A percentile compares a stretch with the other conserved stretches of the same genome.
phyloP scores from a whole-genome alignment of 768 basidiomycete species.

The Tulasnella sp. region DNA sequence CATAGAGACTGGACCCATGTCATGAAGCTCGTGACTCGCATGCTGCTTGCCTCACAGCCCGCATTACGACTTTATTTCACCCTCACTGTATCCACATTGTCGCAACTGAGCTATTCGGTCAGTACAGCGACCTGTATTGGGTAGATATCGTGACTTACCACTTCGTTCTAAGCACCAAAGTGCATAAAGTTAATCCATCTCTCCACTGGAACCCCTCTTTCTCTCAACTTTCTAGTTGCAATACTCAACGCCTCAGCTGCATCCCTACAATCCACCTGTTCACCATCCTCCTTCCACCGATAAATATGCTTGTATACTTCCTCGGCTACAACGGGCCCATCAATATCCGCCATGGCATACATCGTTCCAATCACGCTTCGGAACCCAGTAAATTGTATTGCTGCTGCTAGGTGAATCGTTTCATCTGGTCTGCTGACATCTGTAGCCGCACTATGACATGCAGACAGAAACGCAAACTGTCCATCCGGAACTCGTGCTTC shows the following conservation, averaged over 20 bases:
- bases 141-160: no score
- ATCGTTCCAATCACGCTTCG: constrained; percentile 3
- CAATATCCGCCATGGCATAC: constrained; percentile 4
- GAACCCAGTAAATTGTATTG: constrained; percentile 1
- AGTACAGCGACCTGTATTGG: no score
- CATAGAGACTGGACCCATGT: no score
- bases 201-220: neutral
- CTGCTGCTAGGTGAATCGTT: constrained; percentile 3
- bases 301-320: constrained; percentile 4
- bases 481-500: neutral
- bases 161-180: neutral
- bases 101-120: no score
- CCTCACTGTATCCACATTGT: no score
- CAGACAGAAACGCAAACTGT: neutral
- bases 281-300: neutral
- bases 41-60: no score
- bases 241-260: constrained; percentile 7
- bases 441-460: neutral
- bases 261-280: neutral
- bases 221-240: neutral
- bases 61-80: no score
- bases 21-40: no score
- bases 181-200: constrained; percentile 3
- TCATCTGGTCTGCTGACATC: neutral
- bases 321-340: neutral